A percentile compares a stretch with the other conserved stretches of the same genome.
Evolutionary conservation across 2,329 filamentous ascomycete genomes (phyloP).

Genomic region (Penicillium sclerotiorum): DNA sequence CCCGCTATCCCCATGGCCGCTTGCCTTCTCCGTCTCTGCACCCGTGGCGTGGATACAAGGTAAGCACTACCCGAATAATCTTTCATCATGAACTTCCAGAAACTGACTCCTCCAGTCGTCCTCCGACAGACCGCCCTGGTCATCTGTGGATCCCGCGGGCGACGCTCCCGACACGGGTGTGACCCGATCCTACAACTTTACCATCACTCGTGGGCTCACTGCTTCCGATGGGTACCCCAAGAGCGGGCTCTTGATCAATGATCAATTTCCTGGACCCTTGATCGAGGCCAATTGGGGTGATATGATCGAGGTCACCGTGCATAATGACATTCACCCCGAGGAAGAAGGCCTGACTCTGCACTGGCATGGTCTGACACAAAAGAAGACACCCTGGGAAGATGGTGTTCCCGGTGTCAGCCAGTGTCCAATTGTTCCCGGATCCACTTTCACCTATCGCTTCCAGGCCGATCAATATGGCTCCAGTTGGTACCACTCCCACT

Average conservation of each 20-base stretch:
- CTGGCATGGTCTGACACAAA: not conserved
- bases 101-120: too few species aligned
- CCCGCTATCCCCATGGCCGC: too few species aligned
- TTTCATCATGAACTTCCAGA: too few species aligned
- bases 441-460: not conserved
- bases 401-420: not conserved
- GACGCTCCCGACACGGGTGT: not conserved
- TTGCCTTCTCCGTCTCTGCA: too few species aligned
- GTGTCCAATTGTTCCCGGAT: not conserved
- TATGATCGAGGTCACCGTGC: not conserved
- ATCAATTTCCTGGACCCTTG: not conserved
- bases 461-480: not conserved
- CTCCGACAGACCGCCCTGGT: not conserved
- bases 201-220: not conserved
- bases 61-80: too few species aligned
- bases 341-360: not conserved
- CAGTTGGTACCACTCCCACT: not conserved
- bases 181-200: not conserved
- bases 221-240: not conserved
- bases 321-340: not conserved
- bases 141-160: not conserved
- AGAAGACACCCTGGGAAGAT: not conserved
- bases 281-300: not conserved
- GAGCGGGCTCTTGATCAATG: not conserved
- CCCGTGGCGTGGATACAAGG: too few species aligned